Evolutionary conservation across 257 asterid genomes (phyloP).

Genomic region (Prunella vulgaris): DNA sequence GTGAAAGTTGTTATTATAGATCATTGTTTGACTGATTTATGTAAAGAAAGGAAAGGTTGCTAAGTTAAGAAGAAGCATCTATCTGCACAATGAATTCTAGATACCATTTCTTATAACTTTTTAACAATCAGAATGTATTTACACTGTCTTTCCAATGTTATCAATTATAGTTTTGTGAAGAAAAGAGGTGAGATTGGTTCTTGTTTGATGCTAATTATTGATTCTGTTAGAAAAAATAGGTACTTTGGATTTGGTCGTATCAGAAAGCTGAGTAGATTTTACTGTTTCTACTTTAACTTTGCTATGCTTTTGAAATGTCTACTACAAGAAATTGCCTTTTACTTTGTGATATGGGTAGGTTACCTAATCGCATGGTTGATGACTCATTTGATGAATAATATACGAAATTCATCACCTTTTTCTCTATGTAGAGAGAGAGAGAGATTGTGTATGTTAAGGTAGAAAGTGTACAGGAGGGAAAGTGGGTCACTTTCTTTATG

Average conservation of each 20-base stretch:
- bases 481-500: too few species aligned
- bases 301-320: slow-evolving; percentile 1
- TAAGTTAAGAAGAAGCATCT: slow-evolving; percentile 1
- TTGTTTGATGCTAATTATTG: not conserved
- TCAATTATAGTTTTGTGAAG: not conserved
- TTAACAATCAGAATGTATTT: not conserved
- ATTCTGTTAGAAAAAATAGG: not conserved
- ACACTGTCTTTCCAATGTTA: not conserved
- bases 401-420: too few species aligned
- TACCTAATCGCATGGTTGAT: slow-evolving; percentile 1
- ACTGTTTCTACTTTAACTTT: slow-evolving; percentile 4
- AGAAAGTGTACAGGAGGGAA: too few species aligned
- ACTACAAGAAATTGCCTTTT: not conserved
- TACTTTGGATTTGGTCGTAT: not conserved
- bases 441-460: too few species aligned
- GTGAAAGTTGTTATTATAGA: slow-evolving; percentile 21
- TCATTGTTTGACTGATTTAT: slow-evolving; percentile 24
- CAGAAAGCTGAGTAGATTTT: not conserved
- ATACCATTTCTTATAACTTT: not conserved
- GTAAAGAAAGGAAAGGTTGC: slow-evolving; percentile 28
- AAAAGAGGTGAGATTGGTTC: not conserved
- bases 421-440: too few species aligned
- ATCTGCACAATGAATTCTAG: not conserved
- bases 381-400: not conserved
- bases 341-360: not conserved